These are phyloP conservation scores for Lepidium aucheri DNA, from an alignment of 345 rosid species.

Conservation along the genomic window DNA sequence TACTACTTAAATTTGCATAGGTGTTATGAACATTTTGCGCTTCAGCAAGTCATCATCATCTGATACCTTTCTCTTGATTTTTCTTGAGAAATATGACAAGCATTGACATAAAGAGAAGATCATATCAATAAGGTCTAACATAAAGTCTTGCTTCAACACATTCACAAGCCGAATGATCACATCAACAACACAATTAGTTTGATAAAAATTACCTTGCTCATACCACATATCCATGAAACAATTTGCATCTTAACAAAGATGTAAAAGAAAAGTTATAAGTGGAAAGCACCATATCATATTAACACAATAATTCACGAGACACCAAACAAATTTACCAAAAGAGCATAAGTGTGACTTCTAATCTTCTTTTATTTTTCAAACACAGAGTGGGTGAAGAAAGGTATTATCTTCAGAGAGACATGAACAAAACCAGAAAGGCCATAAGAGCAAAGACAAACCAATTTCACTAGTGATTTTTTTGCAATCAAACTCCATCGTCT, in stretches of 20 bases:
- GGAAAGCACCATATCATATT: neutral
- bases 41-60: conserved; percentile 65
- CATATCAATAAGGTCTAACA: neutral
- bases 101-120: conserved; percentile 27
- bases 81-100: conserved; percentile 54
- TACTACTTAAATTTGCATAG: conserved; percentile 17
- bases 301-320: neutral
- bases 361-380: conserved; percentile 41
- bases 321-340: conserved; percentile 16
- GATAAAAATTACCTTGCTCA: conserved; percentile 41
- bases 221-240: conserved; percentile 45
- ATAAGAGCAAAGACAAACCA: neutral
- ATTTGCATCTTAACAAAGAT: conserved; percentile 59
- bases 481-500: conserved; percentile 85
- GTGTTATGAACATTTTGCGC: conserved; percentile 62
- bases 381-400: too few relatives aligned
- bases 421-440: too few relatives aligned
- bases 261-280: neutral
- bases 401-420: too few relatives aligned
- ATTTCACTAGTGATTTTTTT: conserved; percentile 62
- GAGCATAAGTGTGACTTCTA: conserved; percentile 77
- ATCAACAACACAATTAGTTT: neutral
- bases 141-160: neutral
- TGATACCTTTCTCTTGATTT: conserved; percentile 57
- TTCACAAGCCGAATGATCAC: neutral